A percentile compares a stretch with the other conserved stretches of the same genome.
Evolutionary conservation across 2,329 filamentous ascomycete species (phyloP).

Genomic region (Cladobotryum mycophilum): DNA sequence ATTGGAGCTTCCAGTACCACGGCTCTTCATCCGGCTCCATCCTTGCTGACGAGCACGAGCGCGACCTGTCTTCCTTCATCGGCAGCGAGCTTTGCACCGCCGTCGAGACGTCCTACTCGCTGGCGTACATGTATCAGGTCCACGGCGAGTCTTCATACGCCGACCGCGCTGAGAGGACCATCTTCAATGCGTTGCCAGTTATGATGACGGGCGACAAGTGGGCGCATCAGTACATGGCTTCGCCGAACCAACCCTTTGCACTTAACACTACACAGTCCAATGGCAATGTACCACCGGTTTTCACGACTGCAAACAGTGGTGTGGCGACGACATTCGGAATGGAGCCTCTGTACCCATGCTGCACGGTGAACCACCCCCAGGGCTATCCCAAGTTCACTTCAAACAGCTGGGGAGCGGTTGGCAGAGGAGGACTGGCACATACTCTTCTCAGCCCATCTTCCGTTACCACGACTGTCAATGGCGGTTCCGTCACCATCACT

Average conservation of each 20-base stretch:
- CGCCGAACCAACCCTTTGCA: slow-evolving; percentile 47
- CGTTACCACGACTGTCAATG: slow-evolving; percentile 31
- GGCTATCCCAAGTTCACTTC: slow-evolving; percentile 50
- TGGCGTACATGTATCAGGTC: slow-evolving; percentile 28
- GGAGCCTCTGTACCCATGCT: slow-evolving; percentile 48
- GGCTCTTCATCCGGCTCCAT: slow-evolving; percentile 36
- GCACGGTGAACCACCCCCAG: slow-evolving; percentile 53
- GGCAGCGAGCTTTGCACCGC: slow-evolving; percentile 32
- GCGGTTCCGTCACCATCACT: slow-evolving; percentile 30
- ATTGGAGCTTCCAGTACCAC: slow-evolving; percentile 32
- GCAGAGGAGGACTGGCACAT: slow-evolving; percentile 41
- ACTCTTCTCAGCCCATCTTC: slow-evolving; percentile 41
- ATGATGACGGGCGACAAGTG: slow-evolving; percentile 47
- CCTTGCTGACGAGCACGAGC: slow-evolving; percentile 35
- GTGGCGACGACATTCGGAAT: slow-evolving; percentile 39
- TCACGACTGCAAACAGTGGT: slow-evolving; percentile 41
- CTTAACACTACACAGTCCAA: slow-evolving; percentile 31
- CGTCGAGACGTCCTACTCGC: slow-evolving; percentile 28
- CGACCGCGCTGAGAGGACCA: slow-evolving; percentile 44
- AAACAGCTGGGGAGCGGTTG: slow-evolving; percentile 38
- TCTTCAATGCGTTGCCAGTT: slow-evolving; percentile 50
- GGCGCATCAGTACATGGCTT: slow-evolving; percentile 49
- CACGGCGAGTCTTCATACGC: slow-evolving; percentile 34
- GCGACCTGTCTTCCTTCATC: slow-evolving; percentile 30
- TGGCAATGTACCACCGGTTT: slow-evolving; percentile 24